A percentile compares a stretch with the other conserved stretches of the same genome.
phyloP scores from a whole-genome alignment of 345 rosid species.

The Lepidium sativum region DNA sequence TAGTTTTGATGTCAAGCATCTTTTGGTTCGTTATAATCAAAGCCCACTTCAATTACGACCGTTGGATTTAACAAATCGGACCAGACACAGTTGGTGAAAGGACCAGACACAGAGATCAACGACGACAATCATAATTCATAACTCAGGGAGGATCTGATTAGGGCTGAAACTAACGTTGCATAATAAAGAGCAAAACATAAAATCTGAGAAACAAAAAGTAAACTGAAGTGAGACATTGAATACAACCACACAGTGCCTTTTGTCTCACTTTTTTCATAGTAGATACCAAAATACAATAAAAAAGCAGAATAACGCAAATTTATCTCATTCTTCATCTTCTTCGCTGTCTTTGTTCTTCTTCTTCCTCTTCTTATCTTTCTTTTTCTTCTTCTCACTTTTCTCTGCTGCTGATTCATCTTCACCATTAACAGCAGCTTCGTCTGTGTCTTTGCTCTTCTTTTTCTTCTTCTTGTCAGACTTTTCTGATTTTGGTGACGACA shows the following conservation, averaged over 20 bases:
- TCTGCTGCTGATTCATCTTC: conserved; percentile 35
- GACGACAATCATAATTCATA: background rate
- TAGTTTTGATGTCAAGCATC: background rate
- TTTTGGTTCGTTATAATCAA: no score
- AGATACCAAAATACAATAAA: conserved; percentile 15
- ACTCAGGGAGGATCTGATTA: background rate
- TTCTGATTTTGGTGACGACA: conserved; percentile 55
- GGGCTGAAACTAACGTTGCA: background rate
- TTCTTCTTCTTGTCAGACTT: conserved; percentile 71
- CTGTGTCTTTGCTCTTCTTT: conserved; percentile 58
- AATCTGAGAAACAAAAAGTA: background rate
- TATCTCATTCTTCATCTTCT: conserved; percentile 21
- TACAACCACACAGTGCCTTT: conserved; percentile 26
- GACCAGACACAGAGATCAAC: background rate
- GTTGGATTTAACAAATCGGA: no score
- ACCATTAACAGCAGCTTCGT: conserved; percentile 35
- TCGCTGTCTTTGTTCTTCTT: conserved; percentile 37
- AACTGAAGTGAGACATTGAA: conserved; percentile 23
- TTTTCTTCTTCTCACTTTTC: conserved; percentile 65
- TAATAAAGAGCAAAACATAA: background rate
- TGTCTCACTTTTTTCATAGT: conserved; percentile 23
- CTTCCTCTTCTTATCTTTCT: conserved; percentile 52
- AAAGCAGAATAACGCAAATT: background rate
- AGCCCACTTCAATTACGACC: no score
- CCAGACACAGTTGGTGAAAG: background rate